phyloP scores from a whole-genome alignment of 2,329 filamentous ascomycete genomes.

The Cladosporium sp. region DNA sequence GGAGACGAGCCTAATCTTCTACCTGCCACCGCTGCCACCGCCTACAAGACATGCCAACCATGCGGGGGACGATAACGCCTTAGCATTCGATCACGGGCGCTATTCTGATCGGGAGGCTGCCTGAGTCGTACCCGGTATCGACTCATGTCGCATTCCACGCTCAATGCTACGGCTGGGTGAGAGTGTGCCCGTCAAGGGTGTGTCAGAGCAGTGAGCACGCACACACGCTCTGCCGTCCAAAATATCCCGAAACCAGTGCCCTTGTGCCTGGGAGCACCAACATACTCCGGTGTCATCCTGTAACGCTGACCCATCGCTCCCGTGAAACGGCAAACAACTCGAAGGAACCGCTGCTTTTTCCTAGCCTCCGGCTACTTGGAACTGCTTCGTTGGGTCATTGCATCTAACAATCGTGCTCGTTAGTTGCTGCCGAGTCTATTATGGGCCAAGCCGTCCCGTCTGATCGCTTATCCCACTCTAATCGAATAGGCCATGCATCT shows the following conservation, averaged over 20 bases:
- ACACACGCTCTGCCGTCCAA: background rate
- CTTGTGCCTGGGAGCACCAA: conserved; percentile 4
- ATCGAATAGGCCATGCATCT: background rate
- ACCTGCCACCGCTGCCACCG: conserved; percentile 6
- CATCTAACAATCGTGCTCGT: background rate
- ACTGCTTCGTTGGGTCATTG: background rate
- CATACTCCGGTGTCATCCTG: conserved; percentile 14
- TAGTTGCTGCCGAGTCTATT: background rate
- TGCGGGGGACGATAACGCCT: background rate
- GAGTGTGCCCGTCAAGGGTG: conserved; percentile 6
- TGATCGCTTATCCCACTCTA: conserved; percentile 1
- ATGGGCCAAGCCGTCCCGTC: background rate
- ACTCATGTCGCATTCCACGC: background rate
- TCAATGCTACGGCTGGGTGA: background rate
- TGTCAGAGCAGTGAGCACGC: background rate
- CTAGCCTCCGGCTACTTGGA: background rate
- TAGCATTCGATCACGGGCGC: background rate
- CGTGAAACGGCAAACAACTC: conserved; percentile 1
- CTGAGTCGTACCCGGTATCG: background rate
- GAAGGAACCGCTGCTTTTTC: background rate
- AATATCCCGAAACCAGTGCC: conserved; percentile 12
- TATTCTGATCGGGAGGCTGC: background rate
- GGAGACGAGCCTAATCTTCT: background rate
- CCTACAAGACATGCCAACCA: conserved; percentile 4
- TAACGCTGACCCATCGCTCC: conserved; percentile 14